Conservation (phyloP, 352 stramenopile genomes). For the Phytophthora brassicae region DNA sequence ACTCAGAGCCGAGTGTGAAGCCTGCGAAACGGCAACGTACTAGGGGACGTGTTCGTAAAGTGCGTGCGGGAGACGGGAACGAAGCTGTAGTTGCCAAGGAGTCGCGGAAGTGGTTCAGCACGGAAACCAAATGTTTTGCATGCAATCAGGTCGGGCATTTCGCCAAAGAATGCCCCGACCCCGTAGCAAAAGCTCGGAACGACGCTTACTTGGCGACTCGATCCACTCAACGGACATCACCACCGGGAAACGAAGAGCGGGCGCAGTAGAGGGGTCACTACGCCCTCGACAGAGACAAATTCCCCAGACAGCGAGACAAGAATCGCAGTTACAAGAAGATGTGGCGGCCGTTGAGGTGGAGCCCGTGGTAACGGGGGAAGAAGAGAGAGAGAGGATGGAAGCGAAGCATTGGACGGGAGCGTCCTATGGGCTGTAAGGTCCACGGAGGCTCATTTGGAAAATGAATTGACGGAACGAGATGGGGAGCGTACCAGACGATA, state of each 20-base stretch:
- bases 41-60: background rate
- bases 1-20: background rate
- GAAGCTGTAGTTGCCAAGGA: no score
- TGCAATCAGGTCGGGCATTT: background rate
- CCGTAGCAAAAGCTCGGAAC: background rate
- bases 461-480: background rate
- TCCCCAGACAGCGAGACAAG: background rate
- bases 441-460: background rate
- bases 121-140: background rate
- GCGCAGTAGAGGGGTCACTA: background rate
- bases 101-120: background rate
- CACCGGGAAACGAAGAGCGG: background rate
- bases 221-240: background rate
- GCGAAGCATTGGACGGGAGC: background rate
- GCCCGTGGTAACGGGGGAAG: background rate
- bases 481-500: background rate
- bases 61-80: background rate
- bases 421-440: background rate
- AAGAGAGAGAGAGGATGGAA: background rate
- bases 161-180: background rate
- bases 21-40: background rate
- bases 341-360: background rate
- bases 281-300: no score
- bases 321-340: background rate
- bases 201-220: background rate